Base-by-base conservation (phyloP, 2,329 filamentous ascomycete genomes). In the Talaromyces sp. region DNA sequence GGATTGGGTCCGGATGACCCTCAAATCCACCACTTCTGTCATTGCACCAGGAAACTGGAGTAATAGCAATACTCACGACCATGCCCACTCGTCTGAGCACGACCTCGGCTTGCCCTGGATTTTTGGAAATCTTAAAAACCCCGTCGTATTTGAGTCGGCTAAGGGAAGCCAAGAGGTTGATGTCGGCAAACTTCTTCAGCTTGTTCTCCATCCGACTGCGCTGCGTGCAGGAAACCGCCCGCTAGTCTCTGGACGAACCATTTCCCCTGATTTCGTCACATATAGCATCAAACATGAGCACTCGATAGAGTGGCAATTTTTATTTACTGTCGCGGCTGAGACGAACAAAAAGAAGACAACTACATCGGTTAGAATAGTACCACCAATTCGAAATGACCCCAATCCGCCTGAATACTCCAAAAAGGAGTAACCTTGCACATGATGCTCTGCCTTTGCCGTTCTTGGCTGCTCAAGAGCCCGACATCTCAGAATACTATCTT, bases 211-310 rank as follows among this genome's bases (percentile, higher is more conserved):
- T n/a, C 28, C 64, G 1, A 1, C 52, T 9, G 63, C 64, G 23
- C 12, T 67, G 3, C 36, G 50, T 10, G 57, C 62, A 33, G 59
- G 58, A 27, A 57, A 54, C 2, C 40, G 16, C 10, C 42, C 18
- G 27, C 36, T 60, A 10, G 16, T 5, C 14, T 10, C 40, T 9
- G 28, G 40, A 5, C 10, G 2, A 4, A 7, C 18, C 4, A 40
- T 65, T 23, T 59, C 59, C n/a, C 67, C 66, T 8, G 63, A 65
- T 60, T 65, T 68, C 27, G 28, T 59, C 27, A 67, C 66, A 1
- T 66, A 64, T 30, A 67, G 64, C 50, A 66, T 69, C 23, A 47
- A 55, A 30, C 65, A 61, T 34, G 28, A 10, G 6, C 62, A 68
- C 44, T 4, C 1, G 5, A 6, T 66, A 36, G 31, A 60, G 23